Evolutionary conservation across 305 asterid species (phyloP).

Genomic region (Petunia hybrid): DNA sequence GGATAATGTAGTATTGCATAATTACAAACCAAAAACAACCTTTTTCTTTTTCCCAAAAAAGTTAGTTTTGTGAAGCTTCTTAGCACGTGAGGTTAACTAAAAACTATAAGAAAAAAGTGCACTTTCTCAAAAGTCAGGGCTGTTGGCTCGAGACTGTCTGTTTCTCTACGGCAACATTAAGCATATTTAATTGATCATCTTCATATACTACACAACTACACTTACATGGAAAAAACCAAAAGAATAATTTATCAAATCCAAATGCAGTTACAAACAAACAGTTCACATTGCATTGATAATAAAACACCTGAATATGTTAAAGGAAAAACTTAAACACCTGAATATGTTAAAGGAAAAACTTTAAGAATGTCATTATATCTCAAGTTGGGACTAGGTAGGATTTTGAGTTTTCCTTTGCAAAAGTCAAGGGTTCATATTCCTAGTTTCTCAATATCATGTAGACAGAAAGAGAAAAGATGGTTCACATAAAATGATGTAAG

Average conservation of each 20-base stretch:
- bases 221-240: constrained; percentile 15
- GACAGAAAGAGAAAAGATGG: too few relatives aligned
- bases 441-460: background rate
- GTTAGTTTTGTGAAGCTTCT: constrained; percentile 15
- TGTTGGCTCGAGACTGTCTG: constrained; percentile 31
- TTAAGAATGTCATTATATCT: too few relatives aligned
- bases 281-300: background rate
- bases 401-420: background rate
- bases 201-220: constrained; percentile 11
- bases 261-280: background rate
- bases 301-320: background rate
- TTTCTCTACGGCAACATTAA: background rate
- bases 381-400: background rate
- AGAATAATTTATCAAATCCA: background rate
- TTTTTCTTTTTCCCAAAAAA: constrained; percentile 6
- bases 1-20: background rate
- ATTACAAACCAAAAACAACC: constrained; percentile 12
- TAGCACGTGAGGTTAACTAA: constrained; percentile 12
- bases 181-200: background rate
- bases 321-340: too few relatives aligned
- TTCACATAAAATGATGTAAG: background rate
- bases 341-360: too few relatives aligned
- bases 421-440: background rate
- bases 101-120: background rate
- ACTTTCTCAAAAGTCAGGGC: constrained; percentile 19